These are phyloP conservation scores for Diaporthe aspalathi DNA, from an alignment of 2,329 filamentous ascomycete species.

Conservation along the genomic window DNA sequence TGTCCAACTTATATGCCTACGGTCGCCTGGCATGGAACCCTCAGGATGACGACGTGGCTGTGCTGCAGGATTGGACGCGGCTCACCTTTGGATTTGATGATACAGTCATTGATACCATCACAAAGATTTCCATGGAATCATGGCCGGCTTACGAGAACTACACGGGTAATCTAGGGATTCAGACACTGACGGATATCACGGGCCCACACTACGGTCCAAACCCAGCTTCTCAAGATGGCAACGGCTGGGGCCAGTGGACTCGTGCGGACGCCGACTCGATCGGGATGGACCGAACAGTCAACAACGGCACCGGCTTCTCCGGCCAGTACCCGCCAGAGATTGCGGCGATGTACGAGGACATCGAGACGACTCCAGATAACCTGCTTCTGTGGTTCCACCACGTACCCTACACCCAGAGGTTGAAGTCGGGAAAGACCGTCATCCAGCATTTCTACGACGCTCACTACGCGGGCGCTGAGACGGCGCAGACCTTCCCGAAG, in stretches of 20 bases:
- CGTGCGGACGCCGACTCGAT: constrained; percentile 69
- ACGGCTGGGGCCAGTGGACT: constrained; percentile 79
- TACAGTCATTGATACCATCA: constrained; percentile 68
- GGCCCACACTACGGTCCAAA: constrained; percentile 76
- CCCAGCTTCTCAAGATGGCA: constrained; percentile 73
- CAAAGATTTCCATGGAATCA: constrained; percentile 72
- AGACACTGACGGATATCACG: constrained; percentile 76
- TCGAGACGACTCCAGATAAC: constrained; percentile 74
- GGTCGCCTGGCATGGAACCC: constrained; percentile 76
- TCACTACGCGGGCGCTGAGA: constrained; percentile 65
- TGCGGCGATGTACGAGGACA: constrained; percentile 66
- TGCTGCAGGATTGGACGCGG: constrained; percentile 75
- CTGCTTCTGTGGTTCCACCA: constrained; percentile 81
- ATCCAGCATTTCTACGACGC: constrained; percentile 67
- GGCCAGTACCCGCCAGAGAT: constrained; percentile 75
- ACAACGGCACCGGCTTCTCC: constrained; percentile 73
- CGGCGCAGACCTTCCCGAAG: constrained; percentile 67
- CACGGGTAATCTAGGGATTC: constrained; percentile 75
- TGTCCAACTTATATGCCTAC: constrained; percentile 79
- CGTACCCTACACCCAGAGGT: constrained; percentile 72
- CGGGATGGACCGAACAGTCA: constrained; percentile 78
- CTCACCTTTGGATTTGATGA: constrained; percentile 71
- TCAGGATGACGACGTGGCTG: constrained; percentile 54
- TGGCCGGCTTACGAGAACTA: constrained; percentile 80
- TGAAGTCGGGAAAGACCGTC: constrained; percentile 74